Percentiles rank a stretch among this genome's conserved stretches.
phyloP scores from a whole-genome alignment of 2,329 filamentous ascomycete genomes.

The Fusarium buxicola region DNA sequence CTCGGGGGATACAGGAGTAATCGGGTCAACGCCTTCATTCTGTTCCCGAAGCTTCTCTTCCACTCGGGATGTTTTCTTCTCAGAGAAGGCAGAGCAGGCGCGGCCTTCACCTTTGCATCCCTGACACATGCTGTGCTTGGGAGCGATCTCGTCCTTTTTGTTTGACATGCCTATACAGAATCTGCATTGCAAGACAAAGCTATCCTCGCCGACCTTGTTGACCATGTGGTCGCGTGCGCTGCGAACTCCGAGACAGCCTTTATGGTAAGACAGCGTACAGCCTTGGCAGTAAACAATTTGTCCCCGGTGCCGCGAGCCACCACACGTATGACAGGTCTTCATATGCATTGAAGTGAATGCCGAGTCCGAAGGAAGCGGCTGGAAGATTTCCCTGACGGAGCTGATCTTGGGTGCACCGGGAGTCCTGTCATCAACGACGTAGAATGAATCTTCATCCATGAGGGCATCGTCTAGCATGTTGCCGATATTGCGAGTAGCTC shows the following conservation, averaged over 20 bases:
- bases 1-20: slow-evolving; percentile 69
- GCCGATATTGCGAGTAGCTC: slow-evolving; percentile 57
- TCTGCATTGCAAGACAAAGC: slow-evolving; percentile 91
- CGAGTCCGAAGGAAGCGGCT: slow-evolving; percentile 68
- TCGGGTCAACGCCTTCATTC: slow-evolving; percentile 82
- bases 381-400: slow-evolving; percentile 80
- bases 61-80: slow-evolving; percentile 77
- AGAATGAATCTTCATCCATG: slow-evolving; percentile 69
- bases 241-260: slow-evolving; percentile 81
- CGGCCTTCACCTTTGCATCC: slow-evolving; percentile 72
- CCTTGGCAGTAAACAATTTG: slow-evolving; percentile 89
- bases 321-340: slow-evolving; percentile 78
- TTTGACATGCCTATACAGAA: slow-evolving; percentile 78
- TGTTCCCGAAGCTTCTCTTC: slow-evolving; percentile 86
- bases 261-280: slow-evolving; percentile 86
- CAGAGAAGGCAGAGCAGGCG: slow-evolving; percentile 80
- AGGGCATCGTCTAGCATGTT: slow-evolving; percentile 65
- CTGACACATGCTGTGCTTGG: slow-evolving; percentile 78
- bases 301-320: slow-evolving; percentile 61
- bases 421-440: slow-evolving; percentile 60
- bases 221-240: slow-evolving; percentile 84
- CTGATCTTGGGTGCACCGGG: slow-evolving; percentile 64
- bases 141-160: slow-evolving; percentile 76
- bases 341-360: slow-evolving; percentile 78
- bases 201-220: slow-evolving; percentile 81